Evolutionary conservation across 495 filamentous ascomycete genomes (phyloP), one percentile per base, ranked within the genome.

Genomic region (Tuber melanosporum): DNA sequence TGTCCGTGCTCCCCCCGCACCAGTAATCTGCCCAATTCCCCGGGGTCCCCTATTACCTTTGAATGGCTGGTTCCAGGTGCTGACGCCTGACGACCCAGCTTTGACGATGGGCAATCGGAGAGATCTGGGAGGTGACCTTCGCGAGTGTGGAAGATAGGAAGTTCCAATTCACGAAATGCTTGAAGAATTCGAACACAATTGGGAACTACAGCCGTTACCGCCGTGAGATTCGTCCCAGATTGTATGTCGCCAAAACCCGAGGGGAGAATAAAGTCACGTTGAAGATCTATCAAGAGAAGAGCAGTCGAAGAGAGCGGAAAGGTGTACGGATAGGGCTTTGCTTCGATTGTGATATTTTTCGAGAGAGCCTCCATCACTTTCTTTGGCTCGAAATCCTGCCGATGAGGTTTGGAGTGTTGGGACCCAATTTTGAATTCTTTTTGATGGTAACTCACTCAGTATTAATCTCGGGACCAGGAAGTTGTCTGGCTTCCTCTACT

Each of bases 131-230:
- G 77, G 73, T 88, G 86, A 15, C 87, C 86, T 46, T 92, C 90
- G 46, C 91, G 88, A n/a, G 90, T 92, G 82, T 91, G 90, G 76
- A 92, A 92, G 44, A 93, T 85, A 5, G 90, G 87, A 75, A 91
- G 88, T 2, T 87, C 87, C 19, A 85, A 85, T 39, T 85, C 83
- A 41, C 91, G 89, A 73, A 91, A 92, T 10, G 85, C 81, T 47
- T 88, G 83, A 4, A 93, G 85, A 22, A 93, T 82, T 70, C 84
- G 85, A 72, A 70, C 6, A n/a, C 71, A 79, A 19, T 57, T 66
- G 8, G 73, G 42, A 17, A 79, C 44, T 15, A 75, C 49, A 17
- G 71, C 47, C 26, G 72, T 32, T 17, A 75, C 74, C 8, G 72
- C 46, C 15, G 22, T 20, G n/a, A 81, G 78, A 43, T 71, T 52